phyloP scores from a whole-genome alignment of 2,329 filamentous ascomycete genomes.

The Monilinia polystroma region DNA sequence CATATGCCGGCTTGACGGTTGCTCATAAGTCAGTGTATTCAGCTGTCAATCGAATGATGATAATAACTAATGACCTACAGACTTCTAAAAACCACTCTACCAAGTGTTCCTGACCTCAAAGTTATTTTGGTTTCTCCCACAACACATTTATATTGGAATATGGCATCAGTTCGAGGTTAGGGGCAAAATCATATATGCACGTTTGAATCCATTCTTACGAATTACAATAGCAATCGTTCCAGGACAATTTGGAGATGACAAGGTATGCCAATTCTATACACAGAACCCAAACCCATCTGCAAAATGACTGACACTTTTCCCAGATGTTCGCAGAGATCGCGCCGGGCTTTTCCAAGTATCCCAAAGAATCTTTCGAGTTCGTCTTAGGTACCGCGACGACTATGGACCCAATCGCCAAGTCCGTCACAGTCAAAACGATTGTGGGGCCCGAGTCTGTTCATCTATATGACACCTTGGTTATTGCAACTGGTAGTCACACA shows the following conservation, averaged over 20 bases:
- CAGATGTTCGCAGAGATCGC: slow-evolving; percentile 43
- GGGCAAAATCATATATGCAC: not conserved
- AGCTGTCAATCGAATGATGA: too few species aligned
- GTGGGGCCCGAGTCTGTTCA: slow-evolving; percentile 38
- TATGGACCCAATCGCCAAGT: slow-evolving; percentile 46
- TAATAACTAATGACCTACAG: slow-evolving; percentile 22
- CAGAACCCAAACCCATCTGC: too few species aligned
- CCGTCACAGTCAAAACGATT: slow-evolving; percentile 45
- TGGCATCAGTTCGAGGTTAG: slow-evolving; percentile 48
- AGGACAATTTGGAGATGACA: slow-evolving; percentile 47
- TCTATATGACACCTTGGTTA: slow-evolving; percentile 52
- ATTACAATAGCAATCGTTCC: slow-evolving; percentile 41
- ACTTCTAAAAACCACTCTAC: slow-evolving; percentile 48
- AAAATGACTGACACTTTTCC: not conserved
- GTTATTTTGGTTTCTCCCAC: slow-evolving; percentile 55
- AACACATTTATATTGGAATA: slow-evolving; percentile 51
- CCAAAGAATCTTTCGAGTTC: slow-evolving; percentile 51
- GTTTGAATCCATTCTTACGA: not conserved
- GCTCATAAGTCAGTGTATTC: slow-evolving; percentile 47
- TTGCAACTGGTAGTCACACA: slow-evolving; percentile 54
- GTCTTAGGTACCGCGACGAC: slow-evolving; percentile 49
- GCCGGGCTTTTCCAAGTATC: slow-evolving; percentile 51
- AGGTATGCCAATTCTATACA: slow-evolving; percentile 26
- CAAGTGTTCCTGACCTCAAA: slow-evolving; percentile 46
- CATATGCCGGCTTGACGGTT: slow-evolving; percentile 51